Conservation (phyloP, 148 eudicot species). For the Vaccinium corymbosum region DNA sequence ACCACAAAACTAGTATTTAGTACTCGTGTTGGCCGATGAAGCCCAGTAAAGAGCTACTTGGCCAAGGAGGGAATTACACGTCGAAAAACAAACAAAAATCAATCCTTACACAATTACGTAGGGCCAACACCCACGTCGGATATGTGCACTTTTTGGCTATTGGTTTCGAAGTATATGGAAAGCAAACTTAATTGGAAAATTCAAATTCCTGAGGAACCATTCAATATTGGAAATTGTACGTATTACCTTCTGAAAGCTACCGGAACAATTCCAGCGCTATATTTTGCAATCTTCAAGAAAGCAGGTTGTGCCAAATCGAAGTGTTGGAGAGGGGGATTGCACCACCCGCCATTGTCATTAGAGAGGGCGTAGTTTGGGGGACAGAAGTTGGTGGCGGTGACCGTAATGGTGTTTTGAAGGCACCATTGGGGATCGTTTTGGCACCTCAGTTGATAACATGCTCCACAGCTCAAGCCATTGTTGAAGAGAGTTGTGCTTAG, state of each 20-base stretch:
- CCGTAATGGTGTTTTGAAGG: conserved; percentile 24
- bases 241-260: conserved; percentile 38
- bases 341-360: conserved; percentile 49
- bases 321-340: conserved; percentile 47
- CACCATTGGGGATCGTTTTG: conserved; percentile 33
- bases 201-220: background rate
- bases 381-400: conserved; percentile 51
- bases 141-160: background rate
- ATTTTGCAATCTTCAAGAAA: conserved; percentile 35
- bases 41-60: background rate
- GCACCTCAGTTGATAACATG: conserved; percentile 39
- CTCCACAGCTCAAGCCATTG: conserved; percentile 35
- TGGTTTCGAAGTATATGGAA: background rate
- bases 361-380: conserved; percentile 42
- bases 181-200: background rate
- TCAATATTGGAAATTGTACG: background rate
- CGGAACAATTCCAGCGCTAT: conserved; percentile 44
- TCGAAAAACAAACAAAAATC: too few relatives aligned
- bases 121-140: background rate
- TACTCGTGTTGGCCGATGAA: background rate
- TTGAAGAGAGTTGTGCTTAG: conserved; percentile 39
- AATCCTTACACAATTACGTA: too few relatives aligned
- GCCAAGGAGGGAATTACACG: too few relatives aligned
- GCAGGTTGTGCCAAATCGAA: conserved; percentile 46
- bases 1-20: background rate